Evolutionary conservation across 2,329 filamentous ascomycete species (phyloP), one percentile per base, ranked within the genome.

Genomic region (Fonsecaea pedrosoi): DNA sequence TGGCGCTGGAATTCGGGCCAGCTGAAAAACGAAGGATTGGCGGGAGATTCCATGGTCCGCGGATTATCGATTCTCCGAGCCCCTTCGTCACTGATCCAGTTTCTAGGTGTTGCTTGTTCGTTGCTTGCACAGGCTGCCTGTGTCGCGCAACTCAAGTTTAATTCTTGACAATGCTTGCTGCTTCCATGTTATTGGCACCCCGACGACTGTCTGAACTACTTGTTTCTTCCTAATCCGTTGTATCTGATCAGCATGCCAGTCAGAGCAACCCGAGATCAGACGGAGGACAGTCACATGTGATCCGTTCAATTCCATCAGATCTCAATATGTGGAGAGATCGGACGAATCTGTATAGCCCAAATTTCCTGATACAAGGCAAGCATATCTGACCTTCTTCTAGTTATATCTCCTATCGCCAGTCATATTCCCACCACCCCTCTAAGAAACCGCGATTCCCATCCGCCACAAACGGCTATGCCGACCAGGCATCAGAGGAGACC

Each of bases 341-440:
- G 82, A 99, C 95, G 74, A 99, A 98, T 79, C 91, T 99, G 93
- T 97, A 88, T 74, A 87, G 32, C 9, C 77, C 55, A 50, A 38
- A 50, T 35, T 38, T 37, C 62, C 48, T 30, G 45, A 5, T 48
- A 30, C 53, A 62, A 64, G 69, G 59, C 66, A 58, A 60, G 18
- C 38, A 60, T 56, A 69, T 72, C 77, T 79, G 73, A 79, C 75
- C 72, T 74, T 73, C 53, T 9, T 65, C 50, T 77, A 97, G 94
- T 78, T 99, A 96, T 80, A 95, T 99, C 78, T 98, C 95, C 80
- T 99, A 98, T 85, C 94, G 95, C 76, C 95, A 99, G 83, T 98
- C 94, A 75, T 98, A 97, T 81, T 89, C 93, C 75, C 95, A 98
- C 80, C 94, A 97, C 78, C 95, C 95, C 62, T 87, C 89, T 68